Percentiles rank a stretch among this genome's conserved stretches.
Evolutionary conservation across 148 eudicot genomes (phyloP).

Genomic region (Rheum nobile): DNA sequence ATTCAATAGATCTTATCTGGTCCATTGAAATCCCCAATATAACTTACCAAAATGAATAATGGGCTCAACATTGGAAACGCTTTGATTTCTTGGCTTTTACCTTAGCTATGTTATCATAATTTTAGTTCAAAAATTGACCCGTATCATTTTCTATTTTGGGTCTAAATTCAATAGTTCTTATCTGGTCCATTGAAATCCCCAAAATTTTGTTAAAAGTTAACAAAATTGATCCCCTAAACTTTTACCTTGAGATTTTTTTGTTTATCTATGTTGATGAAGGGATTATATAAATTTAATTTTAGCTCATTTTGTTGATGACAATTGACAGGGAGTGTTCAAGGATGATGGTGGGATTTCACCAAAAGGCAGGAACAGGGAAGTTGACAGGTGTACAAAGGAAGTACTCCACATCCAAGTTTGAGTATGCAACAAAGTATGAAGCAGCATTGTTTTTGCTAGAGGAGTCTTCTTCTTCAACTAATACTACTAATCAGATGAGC

Average conservation of each 20-base stretch:
- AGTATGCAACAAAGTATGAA: constrained; percentile 49
- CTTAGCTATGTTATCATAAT: too few relatives aligned
- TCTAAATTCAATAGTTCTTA: too few relatives aligned
- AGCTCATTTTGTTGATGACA: constrained; percentile 26
- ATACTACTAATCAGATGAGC: background rate
- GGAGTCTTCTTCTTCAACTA: background rate
- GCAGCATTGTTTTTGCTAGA: constrained; percentile 52
- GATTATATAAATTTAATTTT: background rate
- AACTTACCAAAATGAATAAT: too few relatives aligned
- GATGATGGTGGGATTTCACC: constrained; percentile 47
- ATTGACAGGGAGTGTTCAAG: constrained; percentile 58
- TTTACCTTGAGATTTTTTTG: too few relatives aligned
- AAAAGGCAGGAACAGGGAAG: constrained; percentile 64
- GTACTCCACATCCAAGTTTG: constrained; percentile 61
- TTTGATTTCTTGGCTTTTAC: too few relatives aligned
- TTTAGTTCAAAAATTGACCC: too few relatives aligned
- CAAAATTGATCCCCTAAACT: too few relatives aligned
- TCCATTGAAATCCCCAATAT: too few relatives aligned
- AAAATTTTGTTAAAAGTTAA: constrained; percentile 14
- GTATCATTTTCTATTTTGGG: too few relatives aligned
- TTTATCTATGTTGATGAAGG: too few relatives aligned
- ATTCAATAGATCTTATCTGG: too few relatives aligned
- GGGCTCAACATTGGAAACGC: too few relatives aligned
- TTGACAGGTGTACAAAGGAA: constrained; percentile 74
- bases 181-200: background rate